Percentiles rank a stretch among this genome's conserved stretches.
These are phyloP conservation scores for Nematocida minor DNA, from an alignment of 371 early-diverging fungal species.

Conservation along the genomic window DNA sequence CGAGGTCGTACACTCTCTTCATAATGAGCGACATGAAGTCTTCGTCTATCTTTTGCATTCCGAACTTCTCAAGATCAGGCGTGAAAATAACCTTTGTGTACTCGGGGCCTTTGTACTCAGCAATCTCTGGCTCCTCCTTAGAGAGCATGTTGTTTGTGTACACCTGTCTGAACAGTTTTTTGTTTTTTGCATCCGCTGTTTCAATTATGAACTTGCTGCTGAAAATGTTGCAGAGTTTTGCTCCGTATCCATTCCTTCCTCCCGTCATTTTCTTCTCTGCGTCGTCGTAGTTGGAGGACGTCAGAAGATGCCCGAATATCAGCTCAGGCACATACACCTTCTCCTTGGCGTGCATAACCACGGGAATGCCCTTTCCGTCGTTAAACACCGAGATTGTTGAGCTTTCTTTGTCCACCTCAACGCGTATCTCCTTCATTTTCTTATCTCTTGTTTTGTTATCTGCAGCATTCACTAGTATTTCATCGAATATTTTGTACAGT, in stretches of 20 bases:
- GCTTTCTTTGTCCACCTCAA: constrained; percentile 76
- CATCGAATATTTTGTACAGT: constrained; percentile 97
- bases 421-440: constrained; percentile 78
- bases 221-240: constrained; percentile 97
- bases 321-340: constrained; percentile 92
- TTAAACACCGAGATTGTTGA: constrained; percentile 82
- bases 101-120: constrained; percentile 49
- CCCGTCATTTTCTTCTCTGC: constrained; percentile 92
- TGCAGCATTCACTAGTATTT: constrained; percentile 89
- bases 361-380: constrained; percentile 92
- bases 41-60: constrained; percentile 74
- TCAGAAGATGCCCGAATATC: constrained; percentile 95
- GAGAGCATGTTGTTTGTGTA: constrained; percentile 62
- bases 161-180: constrained; percentile 70
- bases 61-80: constrained; percentile 87
- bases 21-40: constrained; percentile 80
- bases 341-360: constrained; percentile 85
- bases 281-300: constrained; percentile 96
- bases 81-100: constrained; percentile 77
- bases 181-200: constrained; percentile 72
- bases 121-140: constrained; percentile 58
- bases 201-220: constrained; percentile 88
- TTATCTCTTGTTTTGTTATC: constrained; percentile 78
- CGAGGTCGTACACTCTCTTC: constrained; percentile 92
- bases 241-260: constrained; percentile 97